phyloP scores from a whole-genome alignment of 352 stramenopile species.

The Phytophthora syringae region DNA sequence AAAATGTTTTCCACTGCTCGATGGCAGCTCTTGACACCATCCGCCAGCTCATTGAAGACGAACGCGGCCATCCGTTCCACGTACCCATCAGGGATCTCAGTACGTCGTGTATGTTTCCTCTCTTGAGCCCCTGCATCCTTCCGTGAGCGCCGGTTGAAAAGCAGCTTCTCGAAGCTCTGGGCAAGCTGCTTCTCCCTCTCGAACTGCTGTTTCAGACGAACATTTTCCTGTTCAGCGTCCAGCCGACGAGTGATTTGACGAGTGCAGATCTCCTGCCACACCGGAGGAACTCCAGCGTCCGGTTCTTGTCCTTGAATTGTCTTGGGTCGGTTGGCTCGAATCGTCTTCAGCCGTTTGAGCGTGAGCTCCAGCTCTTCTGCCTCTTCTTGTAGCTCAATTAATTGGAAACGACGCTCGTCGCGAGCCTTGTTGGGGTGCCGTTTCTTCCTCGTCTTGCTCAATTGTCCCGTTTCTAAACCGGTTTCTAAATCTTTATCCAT shows the following conservation, averaged over 20 bases:
- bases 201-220: constrained; percentile 32
- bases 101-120: constrained; percentile 26
- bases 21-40: constrained; percentile 42
- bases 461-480: not conserved
- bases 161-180: constrained; percentile 34
- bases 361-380: constrained; percentile 26
- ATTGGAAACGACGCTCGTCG: constrained; percentile 33
- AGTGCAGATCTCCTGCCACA: constrained; percentile 39
- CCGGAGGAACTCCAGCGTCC: constrained; percentile 8
- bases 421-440: constrained; percentile 42
- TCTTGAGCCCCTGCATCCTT: constrained; percentile 2
- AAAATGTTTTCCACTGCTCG: constrained; percentile 38
- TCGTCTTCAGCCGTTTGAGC: constrained; percentile 12
- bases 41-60: constrained; percentile 38
- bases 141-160: constrained; percentile 14
- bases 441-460: constrained; percentile 14
- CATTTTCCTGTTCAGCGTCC: constrained; percentile 37
- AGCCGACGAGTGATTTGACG: constrained; percentile 20
- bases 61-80: constrained; percentile 26
- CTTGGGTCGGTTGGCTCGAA: no score
- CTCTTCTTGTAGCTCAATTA: constrained; percentile 24
- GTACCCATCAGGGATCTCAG: constrained; percentile 20
- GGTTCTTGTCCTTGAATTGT: not conserved
- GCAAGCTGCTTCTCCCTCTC: constrained; percentile 37
- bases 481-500: not conserved